A percentile compares a stretch with the other conserved stretches of the same genome.
Evolutionary conservation across 2,329 filamentous ascomycete species (phyloP).

Genomic region (Hymenotorrendiella dingleyae): DNA sequence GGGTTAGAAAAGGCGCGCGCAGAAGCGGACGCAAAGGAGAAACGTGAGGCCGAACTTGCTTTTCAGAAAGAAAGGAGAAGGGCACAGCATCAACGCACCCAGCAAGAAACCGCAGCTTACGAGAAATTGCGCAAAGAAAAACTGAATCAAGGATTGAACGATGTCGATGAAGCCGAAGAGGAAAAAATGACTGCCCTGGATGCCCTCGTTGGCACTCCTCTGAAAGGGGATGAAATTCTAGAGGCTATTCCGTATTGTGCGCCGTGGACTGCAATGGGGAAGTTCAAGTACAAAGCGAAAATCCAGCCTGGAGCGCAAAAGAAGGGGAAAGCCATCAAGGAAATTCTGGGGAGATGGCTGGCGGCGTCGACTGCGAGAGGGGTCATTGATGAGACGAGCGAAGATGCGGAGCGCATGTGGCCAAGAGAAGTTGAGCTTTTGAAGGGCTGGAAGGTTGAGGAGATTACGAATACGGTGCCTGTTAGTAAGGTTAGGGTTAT

Average conservation of each 20-base stretch:
- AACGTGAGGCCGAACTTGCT: slow-evolving; percentile 65
- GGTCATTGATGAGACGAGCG: slow-evolving; percentile 53
- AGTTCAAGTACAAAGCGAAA: slow-evolving; percentile 91
- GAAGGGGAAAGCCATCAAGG: slow-evolving; percentile 90
- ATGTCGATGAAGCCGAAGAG: slow-evolving; percentile 52
- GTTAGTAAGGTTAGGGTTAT: slow-evolving; percentile 77
- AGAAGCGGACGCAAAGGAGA: slow-evolving; percentile 60
- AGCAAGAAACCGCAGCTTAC: slow-evolving; percentile 68
- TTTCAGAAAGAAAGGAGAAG: slow-evolving; percentile 69
- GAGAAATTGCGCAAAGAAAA: slow-evolving; percentile 62
- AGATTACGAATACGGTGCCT: slow-evolving; percentile 74
- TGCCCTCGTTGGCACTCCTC: slow-evolving; percentile 68
- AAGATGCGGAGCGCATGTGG: slow-evolving; percentile 72
- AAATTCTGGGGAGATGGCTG: slow-evolving; percentile 80
- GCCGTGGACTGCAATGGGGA: slow-evolving; percentile 56
- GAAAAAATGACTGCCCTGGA: slow-evolving; percentile 55
- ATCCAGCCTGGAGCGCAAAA: slow-evolving; percentile 84
- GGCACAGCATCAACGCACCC: slow-evolving; percentile 72
- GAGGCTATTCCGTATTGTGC: slow-evolving; percentile 59
- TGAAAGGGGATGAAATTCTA: slow-evolving; percentile 77
- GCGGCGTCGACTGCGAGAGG: slow-evolving; percentile 49
- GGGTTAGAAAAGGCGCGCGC: slow-evolving; percentile 63
- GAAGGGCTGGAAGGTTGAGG: slow-evolving; percentile 72
- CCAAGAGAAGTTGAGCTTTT: slow-evolving; percentile 81
- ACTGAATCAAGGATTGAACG: slow-evolving; percentile 53